Conservation (phyloP, 768 basidiomycete species). For the Psilocybe azurescens region DNA sequence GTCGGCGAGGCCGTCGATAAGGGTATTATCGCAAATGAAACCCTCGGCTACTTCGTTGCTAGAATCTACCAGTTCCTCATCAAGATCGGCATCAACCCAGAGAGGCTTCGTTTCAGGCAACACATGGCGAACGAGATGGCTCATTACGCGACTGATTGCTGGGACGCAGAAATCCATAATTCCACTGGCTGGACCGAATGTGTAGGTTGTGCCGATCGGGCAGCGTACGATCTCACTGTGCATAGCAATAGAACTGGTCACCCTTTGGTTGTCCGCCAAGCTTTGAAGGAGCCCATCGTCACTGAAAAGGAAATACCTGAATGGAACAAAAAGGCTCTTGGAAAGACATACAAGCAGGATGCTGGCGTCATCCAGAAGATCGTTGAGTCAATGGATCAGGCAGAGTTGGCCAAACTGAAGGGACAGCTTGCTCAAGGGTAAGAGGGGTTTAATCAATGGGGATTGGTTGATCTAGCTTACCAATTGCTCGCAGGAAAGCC, state of each 20-base stretch:
- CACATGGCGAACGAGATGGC: conserved; percentile 99
- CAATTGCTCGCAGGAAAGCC: conserved; percentile 46
- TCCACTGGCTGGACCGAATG: conserved; percentile 96
- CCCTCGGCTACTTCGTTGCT: conserved; percentile 96
- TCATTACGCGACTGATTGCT: conserved; percentile 98
- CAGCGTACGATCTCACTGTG: conserved; percentile 94
- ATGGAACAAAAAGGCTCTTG: conserved; percentile 88
- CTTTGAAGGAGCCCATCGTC: conserved; percentile 83
- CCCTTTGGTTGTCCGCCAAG: conserved; percentile 84
- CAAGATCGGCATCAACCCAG: conserved; percentile 89
- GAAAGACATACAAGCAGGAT: conserved; percentile 88
- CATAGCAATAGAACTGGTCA: conserved; percentile 86
- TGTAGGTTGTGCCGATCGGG: conserved; percentile 97
- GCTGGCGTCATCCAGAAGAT: conserved; percentile 67
- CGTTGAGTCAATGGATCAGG: conserved; percentile 71
- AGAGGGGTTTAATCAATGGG: conserved; percentile 26
- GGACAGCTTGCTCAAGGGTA: conserved; percentile 78
- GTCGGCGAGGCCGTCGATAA: conserved; percentile 89
- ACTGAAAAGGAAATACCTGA: conserved; percentile 80
- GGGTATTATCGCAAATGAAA: conserved; percentile 94
- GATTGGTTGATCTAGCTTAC: not conserved
- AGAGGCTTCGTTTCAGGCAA: conserved; percentile 89
- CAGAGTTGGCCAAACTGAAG: conserved; percentile 67
- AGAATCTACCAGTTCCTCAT: conserved; percentile 89
- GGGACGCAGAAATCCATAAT: conserved; percentile 98